Conservation (phyloP, 1,139 yeast species). For the Suhomyces coccinellae region DNA sequence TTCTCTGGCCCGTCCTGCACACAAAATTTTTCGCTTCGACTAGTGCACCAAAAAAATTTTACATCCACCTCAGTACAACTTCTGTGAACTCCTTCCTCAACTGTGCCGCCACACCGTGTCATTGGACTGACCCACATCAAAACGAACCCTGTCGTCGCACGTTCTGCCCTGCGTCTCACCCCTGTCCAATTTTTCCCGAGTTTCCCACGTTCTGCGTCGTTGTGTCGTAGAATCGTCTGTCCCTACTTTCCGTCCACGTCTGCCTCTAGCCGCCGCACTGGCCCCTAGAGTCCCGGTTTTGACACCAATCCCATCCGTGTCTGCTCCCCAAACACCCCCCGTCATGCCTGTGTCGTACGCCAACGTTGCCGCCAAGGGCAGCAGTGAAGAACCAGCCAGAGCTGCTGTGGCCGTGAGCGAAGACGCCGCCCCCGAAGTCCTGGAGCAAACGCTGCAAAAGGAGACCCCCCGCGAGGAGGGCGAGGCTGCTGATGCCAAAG, state of each 20-base stretch:
- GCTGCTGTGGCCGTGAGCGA: slow-evolving; percentile 9
- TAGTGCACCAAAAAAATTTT: slow-evolving; percentile 6
- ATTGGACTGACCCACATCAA: not conserved
- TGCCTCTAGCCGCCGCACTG: too few relatives aligned
- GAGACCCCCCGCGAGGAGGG: too few relatives aligned
- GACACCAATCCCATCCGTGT: not conserved
- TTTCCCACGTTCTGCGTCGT: not conserved
- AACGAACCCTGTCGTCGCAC: too few relatives aligned
- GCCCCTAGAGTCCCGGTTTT: too few relatives aligned
- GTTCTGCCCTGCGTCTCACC: not conserved
- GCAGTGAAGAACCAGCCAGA: slow-evolving; percentile 9
- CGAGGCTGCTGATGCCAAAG: slow-evolving; percentile 7
- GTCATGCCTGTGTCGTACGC: slow-evolving; percentile 35
- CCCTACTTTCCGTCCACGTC: too few relatives aligned
- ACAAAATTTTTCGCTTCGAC: slow-evolving; percentile 9
- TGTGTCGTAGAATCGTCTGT: not conserved
- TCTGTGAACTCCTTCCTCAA: slow-evolving; percentile 1
- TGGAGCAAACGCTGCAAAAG: slow-evolving; percentile 3
- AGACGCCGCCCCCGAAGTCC: slow-evolving; percentile 12
- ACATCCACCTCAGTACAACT: slow-evolving; percentile 3
- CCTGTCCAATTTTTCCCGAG: not conserved
- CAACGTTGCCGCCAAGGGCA: slow-evolving; percentile 41
- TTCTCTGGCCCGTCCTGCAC: not conserved
- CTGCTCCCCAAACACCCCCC: not conserved
- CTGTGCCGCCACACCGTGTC: not conserved